Conservation (phyloP, 2,329 filamentous ascomycete species). For the Xylariaceae sp. region DNA sequence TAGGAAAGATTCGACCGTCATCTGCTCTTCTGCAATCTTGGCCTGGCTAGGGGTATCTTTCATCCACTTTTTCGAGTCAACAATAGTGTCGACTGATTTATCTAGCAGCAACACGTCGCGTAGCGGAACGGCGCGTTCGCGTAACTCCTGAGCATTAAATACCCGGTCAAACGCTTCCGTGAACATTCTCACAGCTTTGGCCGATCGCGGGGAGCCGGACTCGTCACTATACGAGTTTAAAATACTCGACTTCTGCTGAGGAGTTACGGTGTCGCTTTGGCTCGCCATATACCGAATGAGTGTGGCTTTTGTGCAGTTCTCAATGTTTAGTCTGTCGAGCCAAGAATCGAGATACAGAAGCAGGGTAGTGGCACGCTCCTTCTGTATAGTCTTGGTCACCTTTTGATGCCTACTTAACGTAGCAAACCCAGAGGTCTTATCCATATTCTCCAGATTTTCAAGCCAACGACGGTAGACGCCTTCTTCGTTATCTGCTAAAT, state of each 20-base stretch:
- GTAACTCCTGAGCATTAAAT: conserved; percentile 45
- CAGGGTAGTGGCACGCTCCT: conserved; percentile 55
- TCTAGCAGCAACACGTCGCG: conserved; percentile 57
- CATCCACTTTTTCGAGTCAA: conserved; percentile 57
- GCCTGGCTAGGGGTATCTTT: conserved; percentile 46
- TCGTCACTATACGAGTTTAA: conserved; percentile 51
- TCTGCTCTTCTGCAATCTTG: conserved; percentile 40
- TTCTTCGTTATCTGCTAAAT: conserved; percentile 60
- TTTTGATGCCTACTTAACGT: conserved; percentile 57
- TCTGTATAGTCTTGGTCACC: conserved; percentile 49
- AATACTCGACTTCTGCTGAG: conserved; percentile 57
- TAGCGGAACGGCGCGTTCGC: conserved; percentile 48
- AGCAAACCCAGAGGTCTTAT: conserved; percentile 60
- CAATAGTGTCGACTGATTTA: conserved; percentile 55
- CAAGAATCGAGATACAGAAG: conserved; percentile 58
- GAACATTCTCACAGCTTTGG: conserved; percentile 51
- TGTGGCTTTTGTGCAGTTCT: conserved; percentile 54
- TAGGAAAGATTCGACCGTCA: conserved; percentile 50
- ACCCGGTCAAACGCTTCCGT: conserved; percentile 60
- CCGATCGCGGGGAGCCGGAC: conserved; percentile 46
- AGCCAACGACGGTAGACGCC: conserved; percentile 59
- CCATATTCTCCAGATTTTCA: conserved; percentile 59
- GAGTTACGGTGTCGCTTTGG: conserved; percentile 51
- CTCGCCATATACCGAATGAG: conserved; percentile 58
- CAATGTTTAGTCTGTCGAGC: conserved; percentile 53